Evolutionary conservation across 2,329 filamentous ascomycete genomes (phyloP), one percentile per base, ranked within the genome.

Genomic region (Colletotrichum karsti): DNA sequence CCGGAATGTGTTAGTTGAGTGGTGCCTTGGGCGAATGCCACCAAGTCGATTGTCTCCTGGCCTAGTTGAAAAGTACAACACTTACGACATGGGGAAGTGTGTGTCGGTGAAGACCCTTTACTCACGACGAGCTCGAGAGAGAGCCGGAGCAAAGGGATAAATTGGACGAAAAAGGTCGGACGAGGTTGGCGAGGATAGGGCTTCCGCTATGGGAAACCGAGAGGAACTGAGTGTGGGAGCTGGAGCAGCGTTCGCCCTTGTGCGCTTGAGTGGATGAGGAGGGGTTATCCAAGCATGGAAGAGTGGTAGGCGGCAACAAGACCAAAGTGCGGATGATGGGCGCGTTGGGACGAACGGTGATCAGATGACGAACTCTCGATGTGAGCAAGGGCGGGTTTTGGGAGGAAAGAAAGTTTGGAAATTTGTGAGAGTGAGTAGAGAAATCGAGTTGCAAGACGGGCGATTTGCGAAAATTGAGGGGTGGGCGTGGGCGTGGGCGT

Each of bases 111-210:
- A 76, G 77, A 77, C 79, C 78, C 77, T 83, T 79, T 76, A 79
- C 84, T 80, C 81, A 76, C 83, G 79, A 85, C 83, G 73, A 81
- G 82, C 80, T 78, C 74, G 72, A 74, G 73, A 81, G 79, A 82
- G 76, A 77, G 82, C 77, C 81, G 79, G 81, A 84, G 81, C 73
- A 81, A 82, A 82, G 78, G 78, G 74, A 76, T 67, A 66, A 54
- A 18, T 37, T 70, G 72, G 63, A 63, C 64, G 69, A 53, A 39
- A 51, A 44, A 54, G n/a, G 69, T 62, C 68, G 54, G 66, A 60
- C 71, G 33, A 58, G n/a, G 26, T 28, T 50, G 46, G 22, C 48
- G 63, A 62, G 41, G 44, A 50, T 35, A 41, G 61, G 69, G 59
- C 46, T 68, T 55, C 46, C 39, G 33, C 30, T 15, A 20, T 15